These are phyloP conservation scores for Colletotrichum tamarilloi DNA, from an alignment of 2,329 filamentous ascomycete species.

Conservation along the genomic window DNA sequence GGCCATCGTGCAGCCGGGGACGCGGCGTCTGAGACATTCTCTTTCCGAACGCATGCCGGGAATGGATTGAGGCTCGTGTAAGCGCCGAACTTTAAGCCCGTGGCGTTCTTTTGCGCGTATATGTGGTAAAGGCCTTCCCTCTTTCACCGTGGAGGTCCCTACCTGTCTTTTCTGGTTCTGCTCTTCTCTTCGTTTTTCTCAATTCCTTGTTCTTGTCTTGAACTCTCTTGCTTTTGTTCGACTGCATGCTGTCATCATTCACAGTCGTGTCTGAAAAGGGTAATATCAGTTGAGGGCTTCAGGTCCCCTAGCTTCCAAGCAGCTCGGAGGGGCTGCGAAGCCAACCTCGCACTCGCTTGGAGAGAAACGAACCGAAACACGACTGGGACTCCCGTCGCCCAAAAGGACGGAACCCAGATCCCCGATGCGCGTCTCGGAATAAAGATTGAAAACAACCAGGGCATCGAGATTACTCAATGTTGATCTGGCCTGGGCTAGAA, in stretches of 20 bases:
- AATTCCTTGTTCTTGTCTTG: background rate
- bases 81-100: background rate
- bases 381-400: background rate
- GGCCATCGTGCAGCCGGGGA: background rate
- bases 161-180: background rate
- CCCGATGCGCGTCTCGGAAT: background rate
- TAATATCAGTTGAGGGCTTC: background rate
- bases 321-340: background rate
- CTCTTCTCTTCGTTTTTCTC: background rate
- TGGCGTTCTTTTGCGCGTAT: background rate
- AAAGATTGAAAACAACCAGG: background rate
- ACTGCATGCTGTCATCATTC: background rate
- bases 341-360: too few species aligned
- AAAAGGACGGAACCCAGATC: background rate
- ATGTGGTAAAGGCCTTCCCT: background rate
- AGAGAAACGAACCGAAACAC: background rate
- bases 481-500: slow-evolving; percentile 4
- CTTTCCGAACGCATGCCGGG: slow-evolving; percentile 4
- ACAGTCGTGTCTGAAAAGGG: background rate
- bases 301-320: background rate
- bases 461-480: background rate
- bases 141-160: background rate
- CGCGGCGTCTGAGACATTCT: slow-evolving; percentile 7
- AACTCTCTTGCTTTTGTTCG: background rate
- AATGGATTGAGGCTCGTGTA: background rate